Evolutionary conservation across 2,329 filamentous ascomycete species (phyloP), one percentile per base, ranked within the genome.

Genomic region (Nemania serpens): DNA sequence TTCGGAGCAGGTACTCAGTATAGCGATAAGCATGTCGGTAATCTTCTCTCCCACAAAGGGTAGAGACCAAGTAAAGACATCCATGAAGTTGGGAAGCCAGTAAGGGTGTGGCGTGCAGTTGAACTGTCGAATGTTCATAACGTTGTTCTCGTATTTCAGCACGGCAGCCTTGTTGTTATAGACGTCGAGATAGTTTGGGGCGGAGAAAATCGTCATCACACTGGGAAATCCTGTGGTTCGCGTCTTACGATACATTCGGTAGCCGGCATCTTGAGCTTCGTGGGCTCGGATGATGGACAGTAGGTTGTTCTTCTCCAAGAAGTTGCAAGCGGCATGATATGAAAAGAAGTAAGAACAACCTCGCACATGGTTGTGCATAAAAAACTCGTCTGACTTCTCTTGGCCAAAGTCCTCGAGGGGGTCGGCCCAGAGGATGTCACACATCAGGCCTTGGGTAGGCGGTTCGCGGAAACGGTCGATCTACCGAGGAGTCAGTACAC

Each of bases 151-250:
- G 76, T 99, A 99, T 81, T 99, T 99, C 71, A 99, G 82, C 42
- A 99, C 95, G 0, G 95, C 95, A 1, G 95, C 95, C 82, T 99
- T 99, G 84, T 99, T 99, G 87, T 99, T 99, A 81, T 99, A 99
- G 39, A 99, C 93, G 73, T 99, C 95, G 66, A 99, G 87, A 75
- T 99, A 99, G 78, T 99, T 99, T 39, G 95, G 95, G 1, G 95
- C 95, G 46, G 94, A 98, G 84, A 99, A 99, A 72, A 99, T 99
- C 69, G 95, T 99, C 95, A 99, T 99, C 66, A 99, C 95, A 79
- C 93, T 97, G 20, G 95, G 95, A 81, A 99, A 99, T 2, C 95
- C 95, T 18, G 95, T 99, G 1, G 95, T 98, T 66, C 94, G 87
- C 25, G 95, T 99, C 84, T 99, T 99, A 69, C 95, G 88, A 78